Evolutionary conservation across 305 asterid genomes (phyloP), one percentile per base, ranked within the genome.

Genomic region (Lippia alba): DNA sequence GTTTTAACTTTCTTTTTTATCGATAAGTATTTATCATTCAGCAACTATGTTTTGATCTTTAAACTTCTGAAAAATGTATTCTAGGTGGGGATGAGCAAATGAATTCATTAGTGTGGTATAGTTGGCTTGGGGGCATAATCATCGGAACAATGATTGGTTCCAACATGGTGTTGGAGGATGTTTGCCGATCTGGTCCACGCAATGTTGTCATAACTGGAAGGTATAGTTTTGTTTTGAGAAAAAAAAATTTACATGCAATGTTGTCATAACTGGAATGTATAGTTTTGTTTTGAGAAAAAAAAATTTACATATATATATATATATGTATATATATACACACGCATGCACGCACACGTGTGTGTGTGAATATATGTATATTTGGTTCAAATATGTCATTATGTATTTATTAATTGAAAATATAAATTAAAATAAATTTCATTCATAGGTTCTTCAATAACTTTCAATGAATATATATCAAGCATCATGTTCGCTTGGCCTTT

Each of bases 161-260:
- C 67, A 94, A 91, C 80, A 85, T 91, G 94, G 97, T 94, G 71
- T 83, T 94, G 79, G 97, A 94, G 49, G 97, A 94, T 72, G 99
- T 88, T 64, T 87, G 96, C 78, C 86, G 94, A 73, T 89, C 89
- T 45, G 99, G 99, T 67, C 97, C 99, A 0, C 96, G 99, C 57
- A 94, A 94, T 80, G 96, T 94, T 61, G 89, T 94, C 53, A 85
- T 91, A 72, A 94, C 99, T 5, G 99, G 99, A 83, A 94, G 99
- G 99, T 24, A 24, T 24, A 24, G 30, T 24, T 24, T 24, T 24
- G 30, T 24, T 24, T 24, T 24, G 1, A 24, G 30, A 24, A n/a
- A n/a, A n/a, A n/a, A n/a, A n/a, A n/a, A n/a, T n/a, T n/a, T n/a
- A n/a, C 99, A 0, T 94, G 99, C 57, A 94, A 94, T 80, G 96